phyloP scores from a whole-genome alignment of 1,284 basidiomycete species.

The Boletus sp. region DNA sequence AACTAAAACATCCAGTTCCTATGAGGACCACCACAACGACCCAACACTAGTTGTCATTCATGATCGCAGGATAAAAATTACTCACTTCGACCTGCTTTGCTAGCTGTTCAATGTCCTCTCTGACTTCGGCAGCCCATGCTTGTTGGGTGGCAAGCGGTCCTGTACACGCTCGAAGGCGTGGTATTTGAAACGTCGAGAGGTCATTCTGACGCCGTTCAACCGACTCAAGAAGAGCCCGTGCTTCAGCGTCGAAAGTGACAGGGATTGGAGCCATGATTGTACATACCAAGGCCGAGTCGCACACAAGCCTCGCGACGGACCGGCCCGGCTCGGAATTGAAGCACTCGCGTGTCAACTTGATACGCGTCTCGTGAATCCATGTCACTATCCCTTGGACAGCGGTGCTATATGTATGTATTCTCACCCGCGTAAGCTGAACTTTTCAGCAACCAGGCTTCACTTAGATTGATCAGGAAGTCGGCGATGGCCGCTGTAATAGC shows the following conservation, averaged over 20 bases:
- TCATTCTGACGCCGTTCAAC: constrained; percentile 64
- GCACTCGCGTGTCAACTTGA: too few relatives aligned
- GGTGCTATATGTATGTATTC: too few relatives aligned
- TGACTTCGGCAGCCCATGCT: constrained; percentile 70
- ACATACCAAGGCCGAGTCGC: neutral
- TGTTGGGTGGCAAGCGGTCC: constrained; percentile 74
- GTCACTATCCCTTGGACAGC: too few relatives aligned
- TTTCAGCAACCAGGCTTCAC: too few relatives aligned
- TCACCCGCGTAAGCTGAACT: too few relatives aligned
- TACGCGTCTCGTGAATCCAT: too few relatives aligned
- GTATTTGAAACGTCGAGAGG: constrained; percentile 71
- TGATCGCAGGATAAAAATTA: constrained; percentile 2
- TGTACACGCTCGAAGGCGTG: constrained; percentile 65
- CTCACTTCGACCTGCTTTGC: constrained; percentile 72
- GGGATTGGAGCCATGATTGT: constrained; percentile 68
- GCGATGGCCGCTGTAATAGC: too few relatives aligned
- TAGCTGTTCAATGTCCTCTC: constrained; percentile 72
- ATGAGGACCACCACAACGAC: constrained; percentile 13
- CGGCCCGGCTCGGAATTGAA: too few relatives aligned
- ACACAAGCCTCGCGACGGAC: neutral
- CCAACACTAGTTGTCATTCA: constrained; percentile 6
- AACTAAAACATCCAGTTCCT: constrained; percentile 67
- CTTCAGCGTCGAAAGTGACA: constrained; percentile 53
- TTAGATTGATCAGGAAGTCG: too few relatives aligned
- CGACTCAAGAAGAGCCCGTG: constrained; percentile 50